Conservation (phyloP, 257 asterid species). For the Solanum pennellii region DNA sequence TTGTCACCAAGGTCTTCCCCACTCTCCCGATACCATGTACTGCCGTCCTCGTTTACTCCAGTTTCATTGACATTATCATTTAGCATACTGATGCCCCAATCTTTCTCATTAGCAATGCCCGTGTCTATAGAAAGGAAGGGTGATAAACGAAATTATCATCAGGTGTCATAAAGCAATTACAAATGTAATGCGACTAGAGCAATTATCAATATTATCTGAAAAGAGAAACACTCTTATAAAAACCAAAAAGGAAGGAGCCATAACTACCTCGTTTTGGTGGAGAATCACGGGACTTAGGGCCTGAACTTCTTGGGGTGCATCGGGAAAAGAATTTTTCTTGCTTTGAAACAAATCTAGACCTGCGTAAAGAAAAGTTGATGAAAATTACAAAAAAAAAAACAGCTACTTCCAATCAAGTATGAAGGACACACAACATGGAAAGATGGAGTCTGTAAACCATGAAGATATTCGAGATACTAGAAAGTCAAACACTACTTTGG, state of each 20-base stretch:
- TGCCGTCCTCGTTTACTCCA: conserved; percentile 83
- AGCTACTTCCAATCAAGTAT: background rate
- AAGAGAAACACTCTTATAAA: background rate
- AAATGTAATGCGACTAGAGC: background rate
- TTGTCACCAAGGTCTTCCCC: conserved; percentile 92
- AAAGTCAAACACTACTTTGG: background rate
- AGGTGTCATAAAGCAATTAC: background rate
- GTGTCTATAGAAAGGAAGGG: conserved; percentile 45
- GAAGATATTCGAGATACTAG: background rate
- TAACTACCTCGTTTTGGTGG: conserved; percentile 90
- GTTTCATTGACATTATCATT: conserved; percentile 62
- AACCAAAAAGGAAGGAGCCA: background rate
- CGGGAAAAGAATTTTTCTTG: conserved; percentile 63
- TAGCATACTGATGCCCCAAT: conserved; percentile 84
- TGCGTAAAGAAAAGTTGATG: conserved; percentile 10
- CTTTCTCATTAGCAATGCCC: conserved; percentile 95
- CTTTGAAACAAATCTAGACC: conserved; percentile 49
- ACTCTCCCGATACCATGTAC: conserved; percentile 87
- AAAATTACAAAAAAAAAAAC: background rate
- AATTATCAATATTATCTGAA: background rate
- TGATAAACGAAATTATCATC: background rate
- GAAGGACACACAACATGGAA: background rate
- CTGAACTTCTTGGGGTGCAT: conserved; percentile 59
- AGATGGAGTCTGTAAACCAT: background rate
- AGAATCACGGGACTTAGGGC: conserved; percentile 88